Base-by-base conservation (phyloP, 768 basidiomycete genomes). In the Mycena vulgaris region DNA sequence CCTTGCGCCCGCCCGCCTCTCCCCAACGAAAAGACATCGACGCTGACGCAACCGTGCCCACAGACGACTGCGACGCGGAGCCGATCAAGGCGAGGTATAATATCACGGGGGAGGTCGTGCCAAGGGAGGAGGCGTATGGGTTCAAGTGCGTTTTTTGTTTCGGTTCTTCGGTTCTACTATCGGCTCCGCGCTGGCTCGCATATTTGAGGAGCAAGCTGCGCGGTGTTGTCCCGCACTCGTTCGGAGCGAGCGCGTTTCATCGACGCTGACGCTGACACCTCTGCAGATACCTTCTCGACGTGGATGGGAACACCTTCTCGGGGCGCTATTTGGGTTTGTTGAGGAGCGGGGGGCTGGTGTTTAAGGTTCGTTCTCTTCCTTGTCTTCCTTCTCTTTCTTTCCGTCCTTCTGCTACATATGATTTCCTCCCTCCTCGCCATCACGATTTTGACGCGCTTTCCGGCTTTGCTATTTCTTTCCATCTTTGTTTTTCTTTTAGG, bases 301-400 rank as follows among this genome's bases (percentile, higher is more conserved):
- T 74, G 11, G 73, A 74, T 21, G 73, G 73, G 30, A 74, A 74
- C 40, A 53, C 73, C 25, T 74, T 74, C 63, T 71, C 69, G 2
- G 73, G 73, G 39, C 37, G 73, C 21, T 74, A 74, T 64, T 33
- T 74, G 14, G 73, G 69, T 1, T 16, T 74, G n/a, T 48, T 74
- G 45, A 40, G 69, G 45, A 70, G 69, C 23, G 73, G 73, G 45
- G 60, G 65, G 48, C 39, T 74, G 62, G 73, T 74, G n/a, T 74
- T 74, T 53, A 74, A 74, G 62, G 70, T 68, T 2, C 28, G 70
- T 59, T 51, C 37, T 11, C 10, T 23, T 40, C 16, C 25, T 21
- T 21, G 1, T 39, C 42, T 11, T 6, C 16, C 27, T 28, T 19
- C 28, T n/a, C 28, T 35, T 45, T 25, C n/a, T 35, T 31, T 21